phyloP scores from a whole-genome alignment of 192 early-diverging fungal species.

The Gaertneriomyces sp. region DNA sequence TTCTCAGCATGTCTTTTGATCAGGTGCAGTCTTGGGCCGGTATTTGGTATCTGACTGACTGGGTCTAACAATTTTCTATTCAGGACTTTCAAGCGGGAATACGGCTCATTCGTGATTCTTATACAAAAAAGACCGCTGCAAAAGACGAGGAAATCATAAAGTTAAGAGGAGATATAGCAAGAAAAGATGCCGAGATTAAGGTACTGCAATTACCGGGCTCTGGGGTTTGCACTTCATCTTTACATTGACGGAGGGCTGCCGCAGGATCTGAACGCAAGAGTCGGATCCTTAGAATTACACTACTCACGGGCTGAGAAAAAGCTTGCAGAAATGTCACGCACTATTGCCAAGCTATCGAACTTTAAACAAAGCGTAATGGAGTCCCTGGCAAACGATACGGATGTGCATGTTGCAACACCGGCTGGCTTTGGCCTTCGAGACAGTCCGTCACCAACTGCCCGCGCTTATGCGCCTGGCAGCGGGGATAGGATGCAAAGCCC shows the following conservation, averaged over 20 bases:
- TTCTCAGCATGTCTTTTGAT: too few relatives aligned
- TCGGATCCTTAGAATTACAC: neutral
- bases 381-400: constrained; percentile 24
- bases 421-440: neutral
- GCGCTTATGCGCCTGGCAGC: neutral
- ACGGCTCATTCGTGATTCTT: constrained; percentile 22
- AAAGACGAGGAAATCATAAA: constrained; percentile 25
- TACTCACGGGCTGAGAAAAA: neutral
- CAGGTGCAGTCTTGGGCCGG: too few relatives aligned
- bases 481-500: neutral
- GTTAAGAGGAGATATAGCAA: constrained; percentile 4
- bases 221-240: constrained; percentile 2
- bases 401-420: neutral
- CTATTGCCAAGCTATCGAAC: constrained; percentile 27
- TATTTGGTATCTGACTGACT: too few relatives aligned
- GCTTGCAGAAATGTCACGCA: constrained; percentile 33
- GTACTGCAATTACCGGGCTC: neutral
- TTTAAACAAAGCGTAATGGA: constrained; percentile 38
- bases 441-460: neutral
- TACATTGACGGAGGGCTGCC: neutral
- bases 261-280: neutral
- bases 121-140: constrained; percentile 22
- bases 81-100: constrained; percentile 32
- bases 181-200: constrained; percentile 30
- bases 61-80: neutral